Percentiles rank a stretch among this genome's conserved stretches.
Evolutionary conservation across 2,329 filamentous ascomycete species (phyloP).

Genomic region (Penicillium concentricum): DNA sequence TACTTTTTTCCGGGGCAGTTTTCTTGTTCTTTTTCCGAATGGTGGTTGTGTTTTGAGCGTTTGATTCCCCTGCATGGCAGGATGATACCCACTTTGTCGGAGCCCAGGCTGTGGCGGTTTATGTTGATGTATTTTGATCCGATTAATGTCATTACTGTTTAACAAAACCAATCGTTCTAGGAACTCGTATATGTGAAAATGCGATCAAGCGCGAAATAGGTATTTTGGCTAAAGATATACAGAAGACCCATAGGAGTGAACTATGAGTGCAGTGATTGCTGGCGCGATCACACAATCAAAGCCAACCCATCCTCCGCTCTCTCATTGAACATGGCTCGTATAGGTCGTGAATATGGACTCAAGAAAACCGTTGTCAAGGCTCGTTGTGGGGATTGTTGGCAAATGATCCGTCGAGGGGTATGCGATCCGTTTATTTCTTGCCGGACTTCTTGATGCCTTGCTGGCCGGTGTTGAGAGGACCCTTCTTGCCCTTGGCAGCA

Average conservation of each 20-base stretch:
- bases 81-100: constrained; percentile 10
- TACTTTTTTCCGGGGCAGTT: not conserved
- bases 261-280: constrained; percentile 2
- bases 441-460: constrained; percentile 98
- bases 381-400: not conserved
- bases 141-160: not conserved
- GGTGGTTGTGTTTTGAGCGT: constrained; percentile 7
- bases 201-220: constrained; percentile 9
- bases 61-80: constrained; percentile 6
- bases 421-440: constrained; percentile 71
- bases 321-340: constrained; percentile 24
- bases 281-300: constrained; percentile 3
- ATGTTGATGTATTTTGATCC: not conserved
- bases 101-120: not conserved
- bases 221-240: constrained; percentile 11
- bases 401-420: not conserved
- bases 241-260: not conserved
- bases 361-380: not conserved
- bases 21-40: constrained; percentile 1
- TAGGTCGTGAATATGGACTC: constrained; percentile 19
- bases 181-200: not conserved
- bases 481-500: constrained; percentile 76
- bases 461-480: constrained; percentile 76
- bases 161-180: not conserved
- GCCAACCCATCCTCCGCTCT: constrained; percentile 10